A percentile compares a stretch with the other conserved stretches of the same genome.
These are phyloP conservation scores for Heritiera littoralis DNA, from an alignment of 345 rosid genomes.

Conservation along the genomic window DNA sequence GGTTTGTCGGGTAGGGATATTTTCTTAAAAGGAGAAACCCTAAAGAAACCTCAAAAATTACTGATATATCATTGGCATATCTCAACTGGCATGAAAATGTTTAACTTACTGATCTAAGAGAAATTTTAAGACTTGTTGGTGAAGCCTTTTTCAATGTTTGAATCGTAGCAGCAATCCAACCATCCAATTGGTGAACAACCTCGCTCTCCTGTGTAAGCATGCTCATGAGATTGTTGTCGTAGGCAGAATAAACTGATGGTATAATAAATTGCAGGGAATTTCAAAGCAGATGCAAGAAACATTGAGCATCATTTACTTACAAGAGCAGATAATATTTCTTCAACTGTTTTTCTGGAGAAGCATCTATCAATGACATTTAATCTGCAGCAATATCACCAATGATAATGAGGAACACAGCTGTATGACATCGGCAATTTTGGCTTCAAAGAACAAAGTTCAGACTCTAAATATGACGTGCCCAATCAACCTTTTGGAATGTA, in stretches of 20 bases:
- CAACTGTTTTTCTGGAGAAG: slow-evolving; percentile 70
- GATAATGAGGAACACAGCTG: background rate
- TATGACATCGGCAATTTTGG: background rate
- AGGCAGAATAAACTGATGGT: background rate
- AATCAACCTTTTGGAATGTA: background rate
- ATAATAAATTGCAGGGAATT: slow-evolving; percentile 1
- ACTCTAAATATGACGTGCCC: background rate
- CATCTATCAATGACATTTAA: slow-evolving; percentile 73
- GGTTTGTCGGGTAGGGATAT: background rate
- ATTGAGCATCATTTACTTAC: slow-evolving; percentile 42
- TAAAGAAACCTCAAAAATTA: background rate
- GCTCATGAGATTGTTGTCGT: slow-evolving; percentile 10
- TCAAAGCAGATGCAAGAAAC: background rate
- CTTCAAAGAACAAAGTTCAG: background rate
- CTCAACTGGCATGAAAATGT: slow-evolving; percentile 16
- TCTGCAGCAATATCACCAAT: slow-evolving; percentile 41
- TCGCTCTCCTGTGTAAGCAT: slow-evolving; percentile 57
- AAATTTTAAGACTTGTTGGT: slow-evolving; percentile 84
- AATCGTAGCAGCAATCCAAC: slow-evolving; percentile 59
- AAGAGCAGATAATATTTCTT: slow-evolving; percentile 80
- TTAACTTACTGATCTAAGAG: slow-evolving; percentile 69
- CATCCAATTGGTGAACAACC: slow-evolving; percentile 37
- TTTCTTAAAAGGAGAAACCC: background rate
- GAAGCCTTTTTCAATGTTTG: slow-evolving; percentile 66
- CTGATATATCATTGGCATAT: background rate